These are phyloP conservation scores for Agrostemma githago DNA, from an alignment of 148 eudicot species.

Conservation along the genomic window DNA sequence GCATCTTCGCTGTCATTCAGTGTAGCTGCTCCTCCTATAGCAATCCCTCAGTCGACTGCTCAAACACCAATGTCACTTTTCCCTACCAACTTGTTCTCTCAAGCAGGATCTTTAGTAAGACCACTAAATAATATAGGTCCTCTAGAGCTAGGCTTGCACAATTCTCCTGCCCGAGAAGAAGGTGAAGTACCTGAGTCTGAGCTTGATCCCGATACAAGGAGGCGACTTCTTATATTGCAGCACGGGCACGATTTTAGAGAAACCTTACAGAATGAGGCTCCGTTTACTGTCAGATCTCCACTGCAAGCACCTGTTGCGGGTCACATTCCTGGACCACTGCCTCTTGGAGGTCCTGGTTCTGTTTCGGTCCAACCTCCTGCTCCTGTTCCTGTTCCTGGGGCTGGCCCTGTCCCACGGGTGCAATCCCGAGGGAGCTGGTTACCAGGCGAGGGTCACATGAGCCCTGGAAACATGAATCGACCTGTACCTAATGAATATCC, in stretches of 20 bases:
- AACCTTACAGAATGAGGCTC: conserved; percentile 44
- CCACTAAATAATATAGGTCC: conserved; percentile 49
- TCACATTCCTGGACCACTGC: conserved; percentile 30
- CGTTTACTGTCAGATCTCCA: conserved; percentile 55
- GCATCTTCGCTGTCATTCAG: conserved; percentile 41
- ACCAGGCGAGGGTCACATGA: conserved; percentile 69
- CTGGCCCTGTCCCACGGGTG: conserved; percentile 42
- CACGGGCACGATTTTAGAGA: conserved; percentile 89
- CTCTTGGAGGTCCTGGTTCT: conserved; percentile 29
- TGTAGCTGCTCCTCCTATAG: conserved; percentile 41
- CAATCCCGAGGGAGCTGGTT: conserved; percentile 80
- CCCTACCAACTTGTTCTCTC: conserved; percentile 42
- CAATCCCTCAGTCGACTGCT: conserved; percentile 42
- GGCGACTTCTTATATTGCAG: conserved; percentile 92
- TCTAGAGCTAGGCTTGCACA: conserved; percentile 57
- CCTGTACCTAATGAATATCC: conserved; percentile 46
- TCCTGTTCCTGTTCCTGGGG: conserved; percentile 40
- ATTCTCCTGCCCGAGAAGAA: conserved; percentile 95
- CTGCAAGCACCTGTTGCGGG: conserved; percentile 44
- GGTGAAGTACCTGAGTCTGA: conserved; percentile 99
- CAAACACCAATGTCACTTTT: conserved; percentile 50
- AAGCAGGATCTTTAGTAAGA: conserved; percentile 45
- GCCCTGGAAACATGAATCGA: conserved; percentile 43
- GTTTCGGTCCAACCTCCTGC: conserved; percentile 41
- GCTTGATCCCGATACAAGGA: conserved; percentile 94